Base-by-base conservation (phyloP, 805 yeast genomes). In the Barnettozyma californica region DNA sequence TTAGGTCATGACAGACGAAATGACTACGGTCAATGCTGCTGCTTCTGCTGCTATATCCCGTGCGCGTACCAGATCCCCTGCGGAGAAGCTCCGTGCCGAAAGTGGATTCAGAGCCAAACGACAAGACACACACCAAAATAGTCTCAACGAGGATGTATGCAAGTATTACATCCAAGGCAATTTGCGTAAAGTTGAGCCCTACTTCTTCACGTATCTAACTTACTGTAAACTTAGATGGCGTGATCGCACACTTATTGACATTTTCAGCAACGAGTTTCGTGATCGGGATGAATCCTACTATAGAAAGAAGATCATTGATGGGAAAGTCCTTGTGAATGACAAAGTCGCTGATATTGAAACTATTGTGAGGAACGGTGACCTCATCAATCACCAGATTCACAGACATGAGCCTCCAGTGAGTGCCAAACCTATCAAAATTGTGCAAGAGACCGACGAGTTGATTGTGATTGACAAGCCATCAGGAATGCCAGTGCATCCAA, bases 401-500 rank as follows among this genome's bases (percentile, higher is more conserved):
- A 77, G 94, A 43, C 97, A 92, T 61, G 99, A 94, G 61, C 97
- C 97, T 1, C 49, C 60, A 10, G 61, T 61, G 1, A 56, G 59
- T 20, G 54, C 62, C 2, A 49, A 51, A 66, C 84, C 46, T 34
- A 70, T 65, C 21, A 48, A 44, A 16, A 54, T 61, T 13, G 61
- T 61, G 4, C 41, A 74, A 61, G 87, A 90, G 59, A 83, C 88
- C 62, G 89, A 84, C 8, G 78, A 85, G 44, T 63, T 89, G 20
- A 72, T 94, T 5, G 95, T 87, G 3, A 83, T 94, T 20, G 96
- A 92, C 64, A 94, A 94, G 55, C 99, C 99, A 0, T 77, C 94
- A 4, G 97, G 99, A 0, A 76, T 94, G 2, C 97, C 99, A 0
- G 96, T 88, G 0, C 99, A 94, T 64, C 98, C 99, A 4, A 85